Percentiles rank a stretch among this genome's conserved stretches.
phyloP scores from a whole-genome alignment of 805 yeast genomes.

The Debaryomyces hansenii region DNA sequence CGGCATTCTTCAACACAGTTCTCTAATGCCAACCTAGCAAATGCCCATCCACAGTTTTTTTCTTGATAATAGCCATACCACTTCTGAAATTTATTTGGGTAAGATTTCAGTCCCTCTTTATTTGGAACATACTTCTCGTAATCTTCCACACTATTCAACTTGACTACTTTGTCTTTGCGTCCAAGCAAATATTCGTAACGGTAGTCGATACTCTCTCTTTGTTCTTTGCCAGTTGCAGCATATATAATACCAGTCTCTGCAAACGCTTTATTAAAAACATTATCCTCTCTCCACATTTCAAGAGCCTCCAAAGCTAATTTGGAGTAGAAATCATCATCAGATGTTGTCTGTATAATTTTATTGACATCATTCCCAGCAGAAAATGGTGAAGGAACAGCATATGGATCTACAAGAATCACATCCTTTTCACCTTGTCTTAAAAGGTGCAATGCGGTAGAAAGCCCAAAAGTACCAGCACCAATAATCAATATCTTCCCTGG shows the following conservation, averaged over 20 bases:
- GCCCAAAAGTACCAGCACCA: constrained; percentile 17
- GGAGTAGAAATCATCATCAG: constrained; percentile 42
- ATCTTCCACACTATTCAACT: not conserved
- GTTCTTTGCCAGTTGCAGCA: constrained; percentile 2
- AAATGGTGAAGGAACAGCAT: constrained; percentile 42
- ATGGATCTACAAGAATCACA: constrained; percentile 17
- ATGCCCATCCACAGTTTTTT: constrained; percentile 8
- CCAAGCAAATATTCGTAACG: constrained; percentile 1
- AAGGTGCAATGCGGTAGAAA: too few relatives aligned
- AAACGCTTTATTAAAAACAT: constrained; percentile 23
- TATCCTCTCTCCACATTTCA: constrained; percentile 36
- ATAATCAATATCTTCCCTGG: constrained; percentile 5
- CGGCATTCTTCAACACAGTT: constrained; percentile 22
- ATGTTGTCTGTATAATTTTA: constrained; percentile 50
- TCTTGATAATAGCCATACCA: constrained; percentile 7
- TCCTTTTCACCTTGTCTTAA: constrained; percentile 10
- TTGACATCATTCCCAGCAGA: constrained; percentile 52
- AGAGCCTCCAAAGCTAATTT: constrained; percentile 47
- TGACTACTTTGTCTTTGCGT: not conserved
- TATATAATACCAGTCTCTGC: constrained; percentile 2
- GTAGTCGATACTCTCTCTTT: constrained; percentile 2
- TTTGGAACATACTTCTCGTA: constrained; percentile 1
- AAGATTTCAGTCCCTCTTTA: not conserved
- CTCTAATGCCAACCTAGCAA: constrained; percentile 5
- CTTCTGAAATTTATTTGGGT: constrained; percentile 1